Evolutionary conservation across 495 filamentous ascomycete species (phyloP).

Genomic region (Xylaria intraflava): DNA sequence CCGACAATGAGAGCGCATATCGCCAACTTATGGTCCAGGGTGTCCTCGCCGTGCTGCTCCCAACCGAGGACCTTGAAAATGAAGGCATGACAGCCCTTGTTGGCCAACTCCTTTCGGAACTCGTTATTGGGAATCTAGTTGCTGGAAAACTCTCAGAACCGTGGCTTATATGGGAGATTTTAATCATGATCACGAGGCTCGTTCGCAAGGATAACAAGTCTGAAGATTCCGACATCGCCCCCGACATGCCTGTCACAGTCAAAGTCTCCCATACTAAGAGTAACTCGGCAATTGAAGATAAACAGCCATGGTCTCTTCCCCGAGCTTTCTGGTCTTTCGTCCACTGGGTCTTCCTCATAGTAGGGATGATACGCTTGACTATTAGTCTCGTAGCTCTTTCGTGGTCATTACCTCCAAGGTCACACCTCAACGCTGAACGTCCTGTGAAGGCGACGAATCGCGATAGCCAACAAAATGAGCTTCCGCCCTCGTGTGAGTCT

Average conservation of each 20-base stretch:
- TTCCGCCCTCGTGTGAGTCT: constrained; percentile 3
- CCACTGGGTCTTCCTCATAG: constrained; percentile 60
- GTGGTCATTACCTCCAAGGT: constrained; percentile 42
- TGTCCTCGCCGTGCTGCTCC: constrained; percentile 72
- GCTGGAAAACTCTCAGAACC: constrained; percentile 73
- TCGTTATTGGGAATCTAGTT: constrained; percentile 73
- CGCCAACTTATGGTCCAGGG: constrained; percentile 74
- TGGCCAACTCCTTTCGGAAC: constrained; percentile 75
- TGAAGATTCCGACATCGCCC: constrained; percentile 13
- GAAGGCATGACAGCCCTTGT: constrained; percentile 73
- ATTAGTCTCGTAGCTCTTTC: constrained; percentile 43
- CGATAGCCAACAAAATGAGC: constrained; percentile 7
- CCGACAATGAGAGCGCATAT: constrained; percentile 70
- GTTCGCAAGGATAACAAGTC: constrained; percentile 13
- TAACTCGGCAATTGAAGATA: constrained; percentile 16
- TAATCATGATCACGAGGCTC: constrained; percentile 49
- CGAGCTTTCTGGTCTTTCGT: constrained; percentile 61
- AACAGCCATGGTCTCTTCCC: constrained; percentile 33
- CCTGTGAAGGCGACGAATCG: constrained; percentile 9
- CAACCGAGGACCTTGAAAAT: constrained; percentile 88
- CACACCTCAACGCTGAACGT: constrained; percentile 9
- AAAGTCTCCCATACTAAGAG: not conserved
- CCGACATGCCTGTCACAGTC: constrained; percentile 20
- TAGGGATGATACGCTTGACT: constrained; percentile 58
- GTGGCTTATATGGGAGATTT: constrained; percentile 76